Evolutionary conservation across 805 yeast genomes (phyloP).

Genomic region (Candida sithepensis): DNA sequence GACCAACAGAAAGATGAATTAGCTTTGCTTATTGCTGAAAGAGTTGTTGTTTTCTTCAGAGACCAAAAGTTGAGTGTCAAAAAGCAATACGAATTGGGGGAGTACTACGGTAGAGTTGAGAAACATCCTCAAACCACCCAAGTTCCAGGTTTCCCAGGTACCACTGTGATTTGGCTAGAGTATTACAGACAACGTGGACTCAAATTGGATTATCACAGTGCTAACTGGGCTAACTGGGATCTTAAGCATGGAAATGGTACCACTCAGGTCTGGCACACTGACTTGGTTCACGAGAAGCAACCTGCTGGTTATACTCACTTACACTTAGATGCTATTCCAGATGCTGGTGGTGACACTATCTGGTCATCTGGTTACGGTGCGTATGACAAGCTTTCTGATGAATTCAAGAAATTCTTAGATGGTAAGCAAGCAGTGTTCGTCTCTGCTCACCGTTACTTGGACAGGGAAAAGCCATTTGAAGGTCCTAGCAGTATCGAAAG

Average conservation of each 20-base stretch:
- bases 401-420: constrained; percentile 49
- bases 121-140: constrained; percentile 34
- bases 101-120: constrained; percentile 40
- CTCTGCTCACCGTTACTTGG: constrained; percentile 39
- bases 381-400: constrained; percentile 63
- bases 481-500: constrained; percentile 36
- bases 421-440: constrained; percentile 41
- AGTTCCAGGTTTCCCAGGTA: constrained; percentile 34
- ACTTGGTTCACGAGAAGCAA: constrained; percentile 65
- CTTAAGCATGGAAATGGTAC: constrained; percentile 30
- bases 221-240: constrained; percentile 7
- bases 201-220: too few relatives aligned
- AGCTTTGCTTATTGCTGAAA: constrained; percentile 41
- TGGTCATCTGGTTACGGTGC: constrained; percentile 66
- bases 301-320: constrained; percentile 68
- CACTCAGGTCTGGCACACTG: constrained; percentile 59
- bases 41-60: constrained; percentile 45
- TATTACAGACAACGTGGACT: constrained; percentile 21
- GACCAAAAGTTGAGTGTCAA: constrained; percentile 36
- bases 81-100: constrained; percentile 39
- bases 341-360: constrained; percentile 62
- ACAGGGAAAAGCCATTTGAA: constrained; percentile 26
- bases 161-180: constrained; percentile 22
- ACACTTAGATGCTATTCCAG: constrained; percentile 49
- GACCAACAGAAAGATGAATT: constrained; percentile 42